Evolutionary conservation across 495 filamentous ascomycete species (phyloP).

Genomic region (Talaromyces adpressus): DNA sequence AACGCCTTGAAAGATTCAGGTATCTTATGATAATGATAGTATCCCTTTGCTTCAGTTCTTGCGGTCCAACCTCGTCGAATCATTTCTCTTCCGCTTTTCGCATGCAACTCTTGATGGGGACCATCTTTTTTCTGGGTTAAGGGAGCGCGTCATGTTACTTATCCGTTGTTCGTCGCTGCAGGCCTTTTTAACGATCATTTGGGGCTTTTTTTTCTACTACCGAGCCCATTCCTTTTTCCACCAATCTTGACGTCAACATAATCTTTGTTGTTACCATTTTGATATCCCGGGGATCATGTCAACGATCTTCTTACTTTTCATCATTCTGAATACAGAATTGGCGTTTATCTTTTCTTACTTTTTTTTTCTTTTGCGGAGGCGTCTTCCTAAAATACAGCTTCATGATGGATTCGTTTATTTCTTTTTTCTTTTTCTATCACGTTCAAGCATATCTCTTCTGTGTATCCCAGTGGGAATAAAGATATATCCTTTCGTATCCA

Average conservation of each 20-base stretch:
- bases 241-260: slow-evolving; percentile 25
- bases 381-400: background rate
- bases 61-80: background rate
- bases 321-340: slow-evolving; percentile 8
- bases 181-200: background rate
- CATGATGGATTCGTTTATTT: background rate
- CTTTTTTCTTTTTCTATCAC: background rate
- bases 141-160: background rate
- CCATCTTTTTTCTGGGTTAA: background rate
- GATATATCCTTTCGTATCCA: background rate
- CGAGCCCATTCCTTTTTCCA: slow-evolving; percentile 5
- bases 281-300: slow-evolving; percentile 21
- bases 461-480: background rate
- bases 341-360: slow-evolving; percentile 10
- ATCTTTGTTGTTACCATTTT: slow-evolving; percentile 17
- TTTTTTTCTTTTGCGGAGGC: slow-evolving; percentile 10
- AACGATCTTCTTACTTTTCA: slow-evolving; percentile 3
- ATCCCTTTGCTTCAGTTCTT: slow-evolving; percentile 10
- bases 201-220: background rate
- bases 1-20: slow-evolving; percentile 97
- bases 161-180: background rate
- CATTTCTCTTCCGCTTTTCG: background rate
- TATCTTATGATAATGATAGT: slow-evolving; percentile 55
- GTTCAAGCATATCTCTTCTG: background rate
- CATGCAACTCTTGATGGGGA: background rate